Base-by-base conservation (phyloP, 202 grass and related monocot species). In the Zoysia matrella region DNA sequence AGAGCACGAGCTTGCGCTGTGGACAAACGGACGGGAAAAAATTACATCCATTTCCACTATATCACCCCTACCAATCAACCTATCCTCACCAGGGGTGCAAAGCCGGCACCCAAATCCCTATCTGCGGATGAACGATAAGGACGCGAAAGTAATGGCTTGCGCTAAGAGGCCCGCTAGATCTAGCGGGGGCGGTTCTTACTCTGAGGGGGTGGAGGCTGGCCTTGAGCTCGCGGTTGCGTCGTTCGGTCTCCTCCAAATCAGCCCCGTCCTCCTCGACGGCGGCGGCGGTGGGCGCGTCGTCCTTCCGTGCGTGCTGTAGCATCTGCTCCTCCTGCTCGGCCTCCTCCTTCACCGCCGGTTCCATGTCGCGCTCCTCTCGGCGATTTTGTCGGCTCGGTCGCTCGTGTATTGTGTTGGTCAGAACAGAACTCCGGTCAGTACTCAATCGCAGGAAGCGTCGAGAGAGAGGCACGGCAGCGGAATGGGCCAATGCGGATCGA, bases 1-100 rank as follows among this genome's bases (percentile, higher is more conserved):
- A 99, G 80, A 96, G 90, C 51, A 88, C 87, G 79, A 96, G 87
- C 78, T 96, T 99, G 75, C 88, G 84, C 96, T 99, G 89, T 68
- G 39, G 64, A 75, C 11, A 52, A 60, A 73, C 12, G 75, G 43
- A 39, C 50, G 52, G 46, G 43, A 51, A 72, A 11, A 11, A 42
- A 51, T 76, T 56, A 79, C 62, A 69, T 78, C 61, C 62, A 69
- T 22, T 5, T 57, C 7, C 30, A 69, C 42, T 22, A 75, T 70
- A 40, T 63, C 63, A 57, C 50, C 4, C 49, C 4, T 8, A 69
- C 3, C 12, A 60, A 69, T 40, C 63, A 6, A 61, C 6, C 71
- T 1, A 62, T 1, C 76, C 43, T 3, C 13, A 36, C 39, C n/a
- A 74, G 63, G 56, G 53, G 30, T 18, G 69, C 83, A 44, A 55